These are phyloP conservation scores for Bretschneidera sinensis DNA, from an alignment of 345 rosid species.

Conservation along the genomic window DNA sequence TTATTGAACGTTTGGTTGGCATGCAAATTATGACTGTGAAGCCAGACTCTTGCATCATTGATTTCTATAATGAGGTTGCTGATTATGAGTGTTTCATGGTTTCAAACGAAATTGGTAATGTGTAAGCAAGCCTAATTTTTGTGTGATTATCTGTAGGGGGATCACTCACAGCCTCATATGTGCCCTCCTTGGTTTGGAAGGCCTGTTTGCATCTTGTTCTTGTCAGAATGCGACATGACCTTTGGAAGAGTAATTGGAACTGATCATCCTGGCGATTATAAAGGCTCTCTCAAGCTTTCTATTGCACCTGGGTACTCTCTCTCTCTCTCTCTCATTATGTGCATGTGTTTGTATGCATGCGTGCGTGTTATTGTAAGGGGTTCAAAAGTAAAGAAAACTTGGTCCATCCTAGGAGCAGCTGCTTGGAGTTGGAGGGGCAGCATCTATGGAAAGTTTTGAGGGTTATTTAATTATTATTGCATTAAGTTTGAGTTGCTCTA, in stretches of 20 bases:
- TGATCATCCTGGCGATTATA: conserved; percentile 74
- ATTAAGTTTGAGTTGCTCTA: no score
- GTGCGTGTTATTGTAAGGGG: no score
- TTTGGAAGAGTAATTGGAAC: conserved; percentile 60
- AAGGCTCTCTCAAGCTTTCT: conserved; percentile 78
- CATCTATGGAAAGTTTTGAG: neutral
- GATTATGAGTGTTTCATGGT: conserved; percentile 4
- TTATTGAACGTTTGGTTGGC: conserved; percentile 56
- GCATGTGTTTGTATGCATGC: no score
- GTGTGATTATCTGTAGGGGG: conserved; percentile 49
- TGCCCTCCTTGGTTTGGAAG: conserved; percentile 78
- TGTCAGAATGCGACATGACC: conserved; percentile 79
- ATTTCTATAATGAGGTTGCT: conserved; percentile 74
- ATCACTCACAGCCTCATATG: conserved; percentile 78
- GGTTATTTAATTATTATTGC: no score
- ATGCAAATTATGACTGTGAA: conserved; percentile 54
- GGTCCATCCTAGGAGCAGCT: neutral
- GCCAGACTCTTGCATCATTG: conserved; percentile 85
- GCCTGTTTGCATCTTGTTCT: conserved; percentile 60
- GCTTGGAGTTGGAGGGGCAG: neutral
- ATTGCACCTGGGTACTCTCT: conserved; percentile 71
- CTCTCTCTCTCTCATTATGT: conserved; percentile 3
- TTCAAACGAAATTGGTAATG: neutral
- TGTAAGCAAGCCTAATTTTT: conserved; percentile 1
- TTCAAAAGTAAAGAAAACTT: no score